phyloP scores from a whole-genome alignment of 495 filamentous ascomycete species.

The Podospora comata region DNA sequence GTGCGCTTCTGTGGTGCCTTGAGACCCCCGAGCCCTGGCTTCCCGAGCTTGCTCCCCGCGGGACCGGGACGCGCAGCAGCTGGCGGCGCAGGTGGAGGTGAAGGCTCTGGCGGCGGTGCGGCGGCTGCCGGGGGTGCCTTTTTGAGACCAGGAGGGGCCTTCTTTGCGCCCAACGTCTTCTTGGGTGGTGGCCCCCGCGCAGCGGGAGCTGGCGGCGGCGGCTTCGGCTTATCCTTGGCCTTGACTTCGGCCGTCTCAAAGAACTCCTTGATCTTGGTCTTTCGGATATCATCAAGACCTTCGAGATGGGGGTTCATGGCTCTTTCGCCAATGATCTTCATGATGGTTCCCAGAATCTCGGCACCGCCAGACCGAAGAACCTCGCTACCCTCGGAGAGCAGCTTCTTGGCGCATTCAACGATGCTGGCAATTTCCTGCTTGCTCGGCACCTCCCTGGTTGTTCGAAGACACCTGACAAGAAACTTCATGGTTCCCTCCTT shows the following conservation, averaged over 20 bases:
- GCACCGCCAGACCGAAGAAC: constrained; percentile 81
- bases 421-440: constrained; percentile 82
- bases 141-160: constrained; percentile 37
- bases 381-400: constrained; percentile 84
- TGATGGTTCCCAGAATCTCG: constrained; percentile 87
- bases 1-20: constrained; percentile 64
- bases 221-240: constrained; percentile 94
- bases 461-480: constrained; percentile 80
- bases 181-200: constrained; percentile 57
- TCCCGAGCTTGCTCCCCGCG: constrained; percentile 61
- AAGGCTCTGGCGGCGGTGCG: constrained; percentile 44
- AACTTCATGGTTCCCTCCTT: constrained; percentile 94
- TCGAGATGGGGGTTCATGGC: constrained; percentile 97
- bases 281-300: constrained; percentile 90
- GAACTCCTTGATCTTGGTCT: constrained; percentile 94
- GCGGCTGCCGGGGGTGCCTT: constrained; percentile 44
- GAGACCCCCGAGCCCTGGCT: constrained; percentile 61
- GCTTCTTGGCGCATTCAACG: constrained; percentile 79
- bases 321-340: constrained; percentile 98
- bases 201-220: constrained; percentile 62
- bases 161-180: constrained; percentile 47
- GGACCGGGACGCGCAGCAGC: constrained; percentile 59
- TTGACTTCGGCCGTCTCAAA: constrained; percentile 90
- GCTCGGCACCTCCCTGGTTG: constrained; percentile 74
- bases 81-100: constrained; percentile 50